Evolutionary conservation across 78 protist species (phyloP), one percentile per base, ranked within the genome.

Genomic region (Chrysochromulina parva): DNA sequence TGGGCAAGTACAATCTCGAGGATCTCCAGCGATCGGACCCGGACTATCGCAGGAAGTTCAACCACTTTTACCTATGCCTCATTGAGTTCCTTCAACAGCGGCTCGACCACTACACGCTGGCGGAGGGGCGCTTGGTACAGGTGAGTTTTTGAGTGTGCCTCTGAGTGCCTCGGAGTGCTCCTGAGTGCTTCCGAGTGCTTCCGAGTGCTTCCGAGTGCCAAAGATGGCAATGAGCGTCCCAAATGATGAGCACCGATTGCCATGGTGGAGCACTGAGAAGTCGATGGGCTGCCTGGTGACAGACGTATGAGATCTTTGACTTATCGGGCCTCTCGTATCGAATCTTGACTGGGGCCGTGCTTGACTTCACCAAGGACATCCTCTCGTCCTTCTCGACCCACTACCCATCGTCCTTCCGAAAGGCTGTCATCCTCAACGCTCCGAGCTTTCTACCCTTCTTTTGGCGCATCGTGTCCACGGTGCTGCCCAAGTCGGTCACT

Each of bases 321-420:
- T n/a, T 74, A 2, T 17, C 13, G 55, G 82, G 82, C 54, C 82
- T 74, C 26, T 11, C 38, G 57, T 1, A 10, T 22, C 24, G 22
- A 53, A 74, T 74, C 38, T 16, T 74, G 3, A 48, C 55, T 3
- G 3, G 10, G 13, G 1, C 82, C 13, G 55, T n/a, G 53, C 9
- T 74, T 58, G 14, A 38, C 82, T 74, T 74, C 55, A 28, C 55
- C 55, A 74, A 74, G 19, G 82, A 74, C 55, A 55, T 74, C 38
- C 55, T 74, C 13, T 3, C 11, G 7, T 14, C 53, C 82, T 74
- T 74, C 82, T 6, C 82, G n/a, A 74, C 82, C 4, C 82, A 74
- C 55, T 74, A 74, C 82, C 82, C 82, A 3, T 48, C 82, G 22
- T 74, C 82, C 82, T 74, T 74, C 82, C 57, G 57, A 1, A 74